phyloP scores from a whole-genome alignment of 2,329 filamentous ascomycete genomes.

The Hymenoscyphus scutula region DNA sequence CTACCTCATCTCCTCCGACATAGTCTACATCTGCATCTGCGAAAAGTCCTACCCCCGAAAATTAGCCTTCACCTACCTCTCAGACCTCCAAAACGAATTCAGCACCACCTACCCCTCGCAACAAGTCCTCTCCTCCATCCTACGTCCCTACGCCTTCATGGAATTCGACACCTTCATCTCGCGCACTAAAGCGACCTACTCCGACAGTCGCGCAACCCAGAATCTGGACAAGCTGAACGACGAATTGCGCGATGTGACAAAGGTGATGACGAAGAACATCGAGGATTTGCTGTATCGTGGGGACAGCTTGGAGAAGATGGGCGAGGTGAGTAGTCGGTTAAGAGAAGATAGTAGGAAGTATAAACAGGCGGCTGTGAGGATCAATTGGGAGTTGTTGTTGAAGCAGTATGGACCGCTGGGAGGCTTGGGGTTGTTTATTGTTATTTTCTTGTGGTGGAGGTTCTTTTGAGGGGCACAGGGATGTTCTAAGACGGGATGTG shows the following conservation, averaged over 20 bases:
- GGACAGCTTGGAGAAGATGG: slow-evolving; percentile 94
- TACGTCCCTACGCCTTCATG: slow-evolving; percentile 94
- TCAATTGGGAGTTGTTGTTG: slow-evolving; percentile 95
- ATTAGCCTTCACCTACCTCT: slow-evolving; percentile 96
- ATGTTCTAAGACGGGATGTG: neutral
- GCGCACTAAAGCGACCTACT: slow-evolving; percentile 89
- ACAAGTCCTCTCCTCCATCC: slow-evolving; percentile 70
- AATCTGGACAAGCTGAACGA: slow-evolving; percentile 96
- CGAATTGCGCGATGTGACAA: slow-evolving; percentile 94
- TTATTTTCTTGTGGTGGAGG: slow-evolving; percentile 87
- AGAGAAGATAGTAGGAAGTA: slow-evolving; percentile 95
- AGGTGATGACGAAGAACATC: slow-evolving; percentile 99
- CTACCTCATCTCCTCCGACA: slow-evolving; percentile 78
- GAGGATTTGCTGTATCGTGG: slow-evolving; percentile 95
- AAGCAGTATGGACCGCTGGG: slow-evolving; percentile 97
- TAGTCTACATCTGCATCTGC: slow-evolving; percentile 92
- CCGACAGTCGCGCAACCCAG: slow-evolving; percentile 84
- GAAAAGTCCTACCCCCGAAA: slow-evolving; percentile 95
- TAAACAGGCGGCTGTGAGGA: slow-evolving; percentile 83
- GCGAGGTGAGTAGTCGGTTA: slow-evolving; percentile 83
- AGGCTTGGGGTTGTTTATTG: slow-evolving; percentile 74
- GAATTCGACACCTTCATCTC: slow-evolving; percentile 97
- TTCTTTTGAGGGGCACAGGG: slow-evolving; percentile 69
- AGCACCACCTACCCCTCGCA: slow-evolving; percentile 73
- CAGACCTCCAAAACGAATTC: slow-evolving; percentile 89